phyloP scores from a whole-genome alignment of 768 basidiomycete species.

The Rhizopogon vesiculosus region DNA sequence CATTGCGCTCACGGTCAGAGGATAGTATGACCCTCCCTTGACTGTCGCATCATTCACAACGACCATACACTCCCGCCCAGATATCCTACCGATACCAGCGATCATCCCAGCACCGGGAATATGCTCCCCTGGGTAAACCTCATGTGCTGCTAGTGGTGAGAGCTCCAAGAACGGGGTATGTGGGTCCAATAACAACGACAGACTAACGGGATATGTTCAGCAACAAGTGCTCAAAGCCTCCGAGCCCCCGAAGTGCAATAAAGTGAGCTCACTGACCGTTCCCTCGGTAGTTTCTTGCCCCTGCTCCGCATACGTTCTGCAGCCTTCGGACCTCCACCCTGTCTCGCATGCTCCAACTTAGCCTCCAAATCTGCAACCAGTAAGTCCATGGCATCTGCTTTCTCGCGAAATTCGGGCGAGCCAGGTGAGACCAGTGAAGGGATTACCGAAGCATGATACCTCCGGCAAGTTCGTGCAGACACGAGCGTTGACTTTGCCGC shows the following conservation, averaged over 20 bases:
- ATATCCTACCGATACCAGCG: conserved; percentile 77
- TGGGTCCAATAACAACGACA: conserved; percentile 74
- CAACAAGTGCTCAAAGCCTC: not conserved
- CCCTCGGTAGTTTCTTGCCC: conserved; percentile 81
- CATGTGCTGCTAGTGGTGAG: conserved; percentile 80
- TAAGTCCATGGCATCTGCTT: conserved; percentile 63
- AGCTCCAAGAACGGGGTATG: conserved; percentile 89
- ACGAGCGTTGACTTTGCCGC: not conserved
- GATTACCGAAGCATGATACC: conserved; percentile 69
- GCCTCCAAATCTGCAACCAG: conserved; percentile 61
- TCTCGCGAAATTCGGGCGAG: conserved; percentile 68
- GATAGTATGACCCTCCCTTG: conserved; percentile 91
- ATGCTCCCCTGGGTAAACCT: conserved; percentile 69
- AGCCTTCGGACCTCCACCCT: conserved; percentile 74
- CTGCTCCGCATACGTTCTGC: conserved; percentile 68
- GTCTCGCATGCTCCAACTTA: conserved; percentile 53
- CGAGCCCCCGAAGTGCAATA: not conserved
- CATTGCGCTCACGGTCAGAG: conserved; percentile 56
- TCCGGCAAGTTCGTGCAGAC: conserved; percentile 17
- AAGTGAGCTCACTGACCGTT: conserved; percentile 47
- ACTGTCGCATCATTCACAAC: conserved; percentile 95
- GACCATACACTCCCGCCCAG: conserved; percentile 80
- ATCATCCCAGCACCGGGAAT: conserved; percentile 90
- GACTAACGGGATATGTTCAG: conserved; percentile 34
- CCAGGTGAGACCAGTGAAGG: conserved; percentile 66